These are phyloP conservation scores for Castanospermum australe DNA, from an alignment of 306 rosid genomes.

Conservation along the genomic window DNA sequence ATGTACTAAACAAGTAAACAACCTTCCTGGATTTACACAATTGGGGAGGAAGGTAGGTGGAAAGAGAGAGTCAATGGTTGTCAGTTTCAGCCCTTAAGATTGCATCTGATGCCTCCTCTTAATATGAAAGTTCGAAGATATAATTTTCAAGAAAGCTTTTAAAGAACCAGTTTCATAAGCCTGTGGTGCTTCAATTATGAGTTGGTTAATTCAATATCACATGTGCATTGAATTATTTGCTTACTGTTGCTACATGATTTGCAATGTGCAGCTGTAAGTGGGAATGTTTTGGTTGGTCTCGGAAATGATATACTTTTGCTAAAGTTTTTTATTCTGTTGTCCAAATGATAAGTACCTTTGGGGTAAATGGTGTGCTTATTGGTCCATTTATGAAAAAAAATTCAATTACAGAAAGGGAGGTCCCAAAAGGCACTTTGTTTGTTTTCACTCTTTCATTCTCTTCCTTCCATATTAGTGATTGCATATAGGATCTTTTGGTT, in stretches of 20 bases:
- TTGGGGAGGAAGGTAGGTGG: neutral
- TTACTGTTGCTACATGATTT: neutral
- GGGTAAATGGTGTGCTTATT: neutral
- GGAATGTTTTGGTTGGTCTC: neutral
- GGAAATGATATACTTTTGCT: neutral
- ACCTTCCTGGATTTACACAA: neutral
- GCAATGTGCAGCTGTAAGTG: neutral
- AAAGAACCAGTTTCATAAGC: neutral
- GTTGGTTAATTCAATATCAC: neutral
- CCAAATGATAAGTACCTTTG: neutral
- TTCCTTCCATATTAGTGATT: neutral
- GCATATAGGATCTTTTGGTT: neutral
- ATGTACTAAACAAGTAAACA: neutral
- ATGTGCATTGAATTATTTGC: neutral
- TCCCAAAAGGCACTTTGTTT: neutral
- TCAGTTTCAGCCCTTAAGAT: neutral
- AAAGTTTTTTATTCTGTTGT: too few species aligned
- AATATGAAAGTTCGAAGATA: neutral
- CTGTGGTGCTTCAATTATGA: neutral
- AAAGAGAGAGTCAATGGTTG: neutral
- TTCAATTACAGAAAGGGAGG: neutral
- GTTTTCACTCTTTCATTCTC: neutral
- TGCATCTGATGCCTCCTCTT: neutral
- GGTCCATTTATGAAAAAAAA: neutral
- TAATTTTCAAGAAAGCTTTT: neutral